Evolutionary conservation across 108 stramenopile species (phyloP).

Genomic region (Nannochloropsis gaditana): DNA sequence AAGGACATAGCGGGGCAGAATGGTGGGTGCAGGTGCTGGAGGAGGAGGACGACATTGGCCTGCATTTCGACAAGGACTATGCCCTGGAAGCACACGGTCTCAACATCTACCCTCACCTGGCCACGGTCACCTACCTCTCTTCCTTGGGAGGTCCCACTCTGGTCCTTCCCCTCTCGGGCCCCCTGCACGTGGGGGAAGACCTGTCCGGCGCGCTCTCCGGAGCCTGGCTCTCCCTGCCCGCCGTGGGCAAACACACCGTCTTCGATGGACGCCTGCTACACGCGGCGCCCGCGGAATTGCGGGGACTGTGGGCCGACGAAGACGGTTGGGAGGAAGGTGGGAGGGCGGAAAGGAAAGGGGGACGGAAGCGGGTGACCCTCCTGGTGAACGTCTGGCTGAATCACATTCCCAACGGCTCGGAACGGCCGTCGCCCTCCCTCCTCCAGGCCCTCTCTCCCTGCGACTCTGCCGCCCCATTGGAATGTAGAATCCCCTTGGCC

Average conservation of each 20-base stretch:
- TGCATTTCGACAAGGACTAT: slow-evolving; percentile 57
- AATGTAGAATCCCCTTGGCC: not conserved
- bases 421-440: slow-evolving; percentile 10
- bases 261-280: slow-evolving; percentile 53
- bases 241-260: slow-evolving; percentile 44
- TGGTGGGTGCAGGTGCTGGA: slow-evolving; percentile 56
- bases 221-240: slow-evolving; percentile 30
- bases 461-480: not conserved
- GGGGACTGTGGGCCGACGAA: slow-evolving; percentile 25
- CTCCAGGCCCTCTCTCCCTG: not conserved
- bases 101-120: slow-evolving; percentile 51
- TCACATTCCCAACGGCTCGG: slow-evolving; percentile 34
- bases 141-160: slow-evolving; percentile 46
- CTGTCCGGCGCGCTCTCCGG: slow-evolving; percentile 9
- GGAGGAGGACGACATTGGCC: slow-evolving; percentile 50
- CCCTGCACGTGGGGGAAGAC: slow-evolving; percentile 26
- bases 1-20: slow-evolving; percentile 44
- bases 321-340: not conserved
- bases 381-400: slow-evolving; percentile 57
- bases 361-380: slow-evolving; percentile 44
- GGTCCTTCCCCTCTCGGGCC: slow-evolving; percentile 25
- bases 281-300: slow-evolving; percentile 48
- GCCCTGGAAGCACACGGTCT: slow-evolving; percentile 43
- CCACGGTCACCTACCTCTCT: slow-evolving; percentile 54
- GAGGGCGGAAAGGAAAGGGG: too few species aligned